phyloP scores from a whole-genome alignment of 495 filamentous ascomycete genomes.

The Penicillium odoratum region DNA sequence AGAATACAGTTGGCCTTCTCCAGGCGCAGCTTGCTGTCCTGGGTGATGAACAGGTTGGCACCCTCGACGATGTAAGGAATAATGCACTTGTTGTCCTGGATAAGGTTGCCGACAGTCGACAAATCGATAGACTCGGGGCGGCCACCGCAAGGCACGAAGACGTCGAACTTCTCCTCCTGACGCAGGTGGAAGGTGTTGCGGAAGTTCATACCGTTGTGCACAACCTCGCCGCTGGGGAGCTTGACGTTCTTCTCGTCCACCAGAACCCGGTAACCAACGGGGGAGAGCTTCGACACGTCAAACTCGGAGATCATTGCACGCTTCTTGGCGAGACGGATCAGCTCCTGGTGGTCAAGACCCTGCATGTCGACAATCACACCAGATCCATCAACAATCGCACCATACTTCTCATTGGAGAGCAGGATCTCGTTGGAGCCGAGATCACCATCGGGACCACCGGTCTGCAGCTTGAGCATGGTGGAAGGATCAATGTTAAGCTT shows the following conservation, averaged over 20 bases:
- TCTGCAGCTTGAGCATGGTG: conserved; percentile 88
- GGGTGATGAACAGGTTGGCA: conserved; percentile 97
- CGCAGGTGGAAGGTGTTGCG: conserved; percentile 96
- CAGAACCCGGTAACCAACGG: conserved; percentile 86
- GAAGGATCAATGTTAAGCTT: conserved; percentile 86
- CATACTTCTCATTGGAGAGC: conserved; percentile 92
- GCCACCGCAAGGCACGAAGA: conserved; percentile 95
- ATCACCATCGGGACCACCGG: conserved; percentile 94
- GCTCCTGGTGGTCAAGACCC: conserved; percentile 80
- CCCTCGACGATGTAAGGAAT: conserved; percentile 97
- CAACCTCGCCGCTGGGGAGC: conserved; percentile 80
- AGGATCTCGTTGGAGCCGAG: conserved; percentile 97
- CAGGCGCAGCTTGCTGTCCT: conserved; percentile 93
- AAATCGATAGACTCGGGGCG: conserved; percentile 97
- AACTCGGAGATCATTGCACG: conserved; percentile 89
- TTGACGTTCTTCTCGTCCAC: conserved; percentile 86
- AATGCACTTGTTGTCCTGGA: conserved; percentile 74
- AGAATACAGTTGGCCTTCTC: conserved; percentile 91
- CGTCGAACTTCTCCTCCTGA: conserved; percentile 69
- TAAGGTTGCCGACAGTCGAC: conserved; percentile 78
- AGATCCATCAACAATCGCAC: conserved; percentile 87
- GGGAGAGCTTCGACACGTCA: conserved; percentile 80
- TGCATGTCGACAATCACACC: conserved; percentile 93
- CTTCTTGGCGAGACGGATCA: conserved; percentile 79
- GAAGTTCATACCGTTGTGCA: conserved; percentile 92